These are phyloP conservation scores for Lathyrus sativus DNA, from an alignment of 306 rosid genomes.

Conservation along the genomic window DNA sequence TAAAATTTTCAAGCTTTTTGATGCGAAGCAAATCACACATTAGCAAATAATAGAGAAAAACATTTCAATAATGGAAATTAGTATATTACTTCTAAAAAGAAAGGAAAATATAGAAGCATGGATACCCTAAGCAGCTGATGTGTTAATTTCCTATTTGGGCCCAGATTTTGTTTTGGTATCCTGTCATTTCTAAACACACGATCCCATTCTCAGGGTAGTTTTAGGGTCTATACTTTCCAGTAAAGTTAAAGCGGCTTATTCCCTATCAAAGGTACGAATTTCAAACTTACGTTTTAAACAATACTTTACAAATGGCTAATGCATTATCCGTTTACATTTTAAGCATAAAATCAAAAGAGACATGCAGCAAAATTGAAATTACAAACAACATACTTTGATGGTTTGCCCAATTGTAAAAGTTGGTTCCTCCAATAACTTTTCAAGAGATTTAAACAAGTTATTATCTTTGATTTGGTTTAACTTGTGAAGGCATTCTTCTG, in stretches of 20 bases:
- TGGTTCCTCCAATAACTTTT: conserved; percentile 59
- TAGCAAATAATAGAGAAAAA: neutral
- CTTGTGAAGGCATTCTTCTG: conserved; percentile 70
- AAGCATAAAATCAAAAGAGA: conserved; percentile 24
- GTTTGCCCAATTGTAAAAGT: conserved; percentile 44
- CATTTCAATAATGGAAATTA: neutral
- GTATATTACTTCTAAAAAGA: neutral
- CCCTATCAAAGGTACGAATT: conserved; percentile 14
- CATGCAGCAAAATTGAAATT: conserved; percentile 42
- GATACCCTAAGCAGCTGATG: neutral
- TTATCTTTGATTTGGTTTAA: conserved; percentile 74
- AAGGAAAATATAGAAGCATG: neutral
- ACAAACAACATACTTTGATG: conserved; percentile 57
- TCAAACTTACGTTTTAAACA: conserved; percentile 16
- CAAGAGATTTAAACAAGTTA: conserved; percentile 63
- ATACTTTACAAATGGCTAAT: conserved; percentile 1
- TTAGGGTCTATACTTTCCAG: neutral
- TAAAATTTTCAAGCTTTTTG: neutral
- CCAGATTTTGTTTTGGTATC: neutral
- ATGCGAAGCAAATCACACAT: neutral
- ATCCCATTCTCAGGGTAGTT: conserved; percentile 4
- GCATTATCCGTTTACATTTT: conserved; percentile 17
- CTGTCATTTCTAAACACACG: neutral
- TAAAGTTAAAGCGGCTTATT: neutral
- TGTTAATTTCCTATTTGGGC: neutral